A percentile compares a stretch with the other conserved stretches of the same genome.
These are phyloP conservation scores for Lophiostoma macrostomum DNA, from an alignment of 495 filamentous ascomycete genomes.

Conservation along the genomic window DNA sequence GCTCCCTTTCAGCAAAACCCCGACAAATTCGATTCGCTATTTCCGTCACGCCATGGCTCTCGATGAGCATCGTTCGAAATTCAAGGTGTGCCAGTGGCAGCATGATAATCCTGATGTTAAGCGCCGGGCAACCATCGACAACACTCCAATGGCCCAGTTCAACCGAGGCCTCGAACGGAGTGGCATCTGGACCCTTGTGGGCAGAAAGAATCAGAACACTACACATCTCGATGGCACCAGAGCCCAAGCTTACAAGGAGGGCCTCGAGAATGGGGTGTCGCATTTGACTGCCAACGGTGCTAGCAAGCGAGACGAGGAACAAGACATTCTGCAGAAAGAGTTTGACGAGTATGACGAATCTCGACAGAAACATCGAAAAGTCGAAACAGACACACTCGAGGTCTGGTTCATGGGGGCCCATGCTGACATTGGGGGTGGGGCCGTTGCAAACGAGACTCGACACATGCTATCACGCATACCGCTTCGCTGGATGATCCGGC, in stretches of 20 bases:
- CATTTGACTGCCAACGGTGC: no score
- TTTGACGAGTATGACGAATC: conserved; percentile 30
- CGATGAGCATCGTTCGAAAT: conserved; percentile 44
- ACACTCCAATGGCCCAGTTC: conserved; percentile 1
- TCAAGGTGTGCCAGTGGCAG: conserved; percentile 41
- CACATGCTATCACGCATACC: conserved; percentile 49
- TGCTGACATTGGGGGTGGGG: conserved; percentile 42
- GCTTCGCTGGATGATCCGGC: conserved; percentile 45
- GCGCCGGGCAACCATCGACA: background rate
- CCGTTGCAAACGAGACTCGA: conserved; percentile 38
- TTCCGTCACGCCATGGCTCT: conserved; percentile 44
- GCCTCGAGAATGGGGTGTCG: no score
- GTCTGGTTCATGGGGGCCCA: conserved; percentile 43
- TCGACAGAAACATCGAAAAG: conserved; percentile 5
- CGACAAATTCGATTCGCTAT: conserved; percentile 39
- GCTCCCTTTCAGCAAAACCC: conserved; percentile 42
- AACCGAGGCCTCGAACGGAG: background rate
- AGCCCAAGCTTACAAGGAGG: background rate
- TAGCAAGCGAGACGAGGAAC: background rate
- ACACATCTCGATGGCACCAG: background rate
- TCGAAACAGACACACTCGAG: conserved; percentile 38
- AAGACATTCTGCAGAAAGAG: conserved; percentile 21
- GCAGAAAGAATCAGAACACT: background rate
- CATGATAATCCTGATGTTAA: conserved; percentile 26
- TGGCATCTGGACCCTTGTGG: background rate